Evolutionary conservation across 371 early-diverging fungal genomes (phyloP).

Genomic region (Sporodiniella umbellata): DNA sequence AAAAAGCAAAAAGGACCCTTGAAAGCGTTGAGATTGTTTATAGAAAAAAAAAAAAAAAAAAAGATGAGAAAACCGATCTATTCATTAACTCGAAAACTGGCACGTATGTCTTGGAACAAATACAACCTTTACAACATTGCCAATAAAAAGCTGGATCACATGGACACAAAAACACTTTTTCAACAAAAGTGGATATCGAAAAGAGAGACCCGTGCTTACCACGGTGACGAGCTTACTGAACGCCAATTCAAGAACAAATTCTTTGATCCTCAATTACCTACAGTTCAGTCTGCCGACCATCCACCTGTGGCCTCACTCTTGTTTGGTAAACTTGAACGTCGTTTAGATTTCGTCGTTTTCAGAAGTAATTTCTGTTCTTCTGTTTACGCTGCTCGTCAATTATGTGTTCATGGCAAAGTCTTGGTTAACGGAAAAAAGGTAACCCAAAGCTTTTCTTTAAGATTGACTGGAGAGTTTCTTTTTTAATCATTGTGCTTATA

Average conservation of each 20-base stretch:
- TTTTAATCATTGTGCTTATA: slow-evolving; percentile 17
- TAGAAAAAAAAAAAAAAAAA: background rate
- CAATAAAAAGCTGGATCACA: slow-evolving; percentile 55
- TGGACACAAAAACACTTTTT: slow-evolving; percentile 76
- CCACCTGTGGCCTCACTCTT: slow-evolving; percentile 82
- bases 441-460: too few species aligned
- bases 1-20: slow-evolving; percentile 9
- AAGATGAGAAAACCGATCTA: slow-evolving; percentile 51
- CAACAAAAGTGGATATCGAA: slow-evolving; percentile 95
- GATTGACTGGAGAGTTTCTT: background rate
- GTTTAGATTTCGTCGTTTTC: slow-evolving; percentile 91
- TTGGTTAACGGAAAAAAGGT: slow-evolving; percentile 89
- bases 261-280: slow-evolving; percentile 72
- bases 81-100: slow-evolving; percentile 66
- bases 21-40: slow-evolving; percentile 2
- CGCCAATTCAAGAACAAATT: slow-evolving; percentile 70
- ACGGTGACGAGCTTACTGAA: slow-evolving; percentile 87
- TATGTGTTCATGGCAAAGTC: slow-evolving; percentile 86
- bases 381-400: slow-evolving; percentile 80
- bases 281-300: slow-evolving; percentile 60
- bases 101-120: slow-evolving; percentile 94
- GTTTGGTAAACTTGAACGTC: slow-evolving; percentile 87
- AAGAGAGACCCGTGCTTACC: slow-evolving; percentile 90
- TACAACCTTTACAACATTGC: slow-evolving; percentile 87
- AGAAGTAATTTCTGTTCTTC: slow-evolving; percentile 86